These are phyloP conservation scores for Pulveroboletus sp. DNA, from an alignment of 768 basidiomycete genomes.

Conservation along the genomic window DNA sequence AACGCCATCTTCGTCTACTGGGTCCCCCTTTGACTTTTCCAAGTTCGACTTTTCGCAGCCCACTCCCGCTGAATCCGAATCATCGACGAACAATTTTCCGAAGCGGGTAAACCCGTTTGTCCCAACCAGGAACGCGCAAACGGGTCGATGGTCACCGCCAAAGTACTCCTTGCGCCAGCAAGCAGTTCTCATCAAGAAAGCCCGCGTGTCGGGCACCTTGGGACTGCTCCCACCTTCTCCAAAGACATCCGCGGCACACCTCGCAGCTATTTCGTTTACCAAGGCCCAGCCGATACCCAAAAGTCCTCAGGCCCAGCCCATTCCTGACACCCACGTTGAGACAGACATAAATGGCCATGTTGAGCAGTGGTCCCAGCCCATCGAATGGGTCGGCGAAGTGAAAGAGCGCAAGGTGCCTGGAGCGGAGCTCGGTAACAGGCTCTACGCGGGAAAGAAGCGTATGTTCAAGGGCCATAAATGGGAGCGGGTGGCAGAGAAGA, in stretches of 20 bases:
- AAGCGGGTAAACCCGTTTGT: conserved; percentile 63
- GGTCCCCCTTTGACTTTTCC: conserved; percentile 13
- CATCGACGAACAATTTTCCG: conserved; percentile 9
- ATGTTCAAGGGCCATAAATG: conserved; percentile 96
- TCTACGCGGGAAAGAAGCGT: conserved; percentile 72
- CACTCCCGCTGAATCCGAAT: not conserved
- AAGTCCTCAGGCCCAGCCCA: not conserved
- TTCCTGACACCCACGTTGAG: not conserved
- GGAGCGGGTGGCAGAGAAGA: conserved; percentile 57
- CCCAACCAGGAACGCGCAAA: conserved; percentile 53
- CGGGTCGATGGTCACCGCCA: conserved; percentile 64
- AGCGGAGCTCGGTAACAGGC: conserved; percentile 52
- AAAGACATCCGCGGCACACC: conserved; percentile 40
- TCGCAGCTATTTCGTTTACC: conserved; percentile 18
- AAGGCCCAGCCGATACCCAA: conserved; percentile 13
- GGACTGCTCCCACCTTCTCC: conserved; percentile 67
- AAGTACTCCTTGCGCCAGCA: conserved; percentile 73
- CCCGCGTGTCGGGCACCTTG: conserved; percentile 48
- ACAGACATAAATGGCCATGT: not conserved
- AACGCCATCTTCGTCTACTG: not conserved
- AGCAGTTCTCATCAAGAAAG: conserved; percentile 73
- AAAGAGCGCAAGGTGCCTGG: conserved; percentile 43
- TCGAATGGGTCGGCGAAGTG: conserved; percentile 42
- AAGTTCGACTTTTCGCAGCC: conserved; percentile 21
- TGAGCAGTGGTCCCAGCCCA: conserved; percentile 19